phyloP scores from a whole-genome alignment of 805 yeast genomes.

The Ogataea corticis region DNA sequence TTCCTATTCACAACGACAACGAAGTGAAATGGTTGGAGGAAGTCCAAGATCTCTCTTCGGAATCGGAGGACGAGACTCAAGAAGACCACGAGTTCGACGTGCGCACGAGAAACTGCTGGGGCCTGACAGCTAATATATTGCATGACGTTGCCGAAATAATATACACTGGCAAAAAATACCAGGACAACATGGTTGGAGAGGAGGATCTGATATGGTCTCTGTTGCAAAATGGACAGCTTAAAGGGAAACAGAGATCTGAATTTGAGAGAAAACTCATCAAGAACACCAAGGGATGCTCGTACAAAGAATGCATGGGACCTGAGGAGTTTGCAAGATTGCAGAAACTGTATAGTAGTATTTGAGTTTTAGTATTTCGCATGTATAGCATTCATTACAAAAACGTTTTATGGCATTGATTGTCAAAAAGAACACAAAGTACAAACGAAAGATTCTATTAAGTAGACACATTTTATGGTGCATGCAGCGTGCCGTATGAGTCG shows the following conservation, averaged over 20 bases:
- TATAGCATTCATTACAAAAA: conserved; percentile 1
- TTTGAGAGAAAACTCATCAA: conserved; percentile 58
- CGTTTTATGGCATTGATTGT: too few species aligned
- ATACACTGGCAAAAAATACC: conserved; percentile 40
- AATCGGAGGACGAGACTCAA: conserved; percentile 45
- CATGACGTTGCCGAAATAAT: conserved; percentile 65
- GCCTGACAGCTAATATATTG: conserved; percentile 76
- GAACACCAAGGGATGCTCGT: conserved; percentile 41
- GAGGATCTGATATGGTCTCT: conserved; percentile 65
- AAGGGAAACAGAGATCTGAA: conserved; percentile 43
- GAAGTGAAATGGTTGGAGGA: conserved; percentile 68
- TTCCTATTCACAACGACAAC: conserved; percentile 51
- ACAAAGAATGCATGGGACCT: conserved; percentile 45
- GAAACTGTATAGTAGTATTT: conserved; percentile 37
- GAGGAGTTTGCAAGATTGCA: conserved; percentile 45
- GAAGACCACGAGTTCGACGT: conserved; percentile 40
- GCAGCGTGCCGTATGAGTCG: conserved; percentile 25
- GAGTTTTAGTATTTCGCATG: conserved; percentile 4
- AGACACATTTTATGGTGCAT: background rate
- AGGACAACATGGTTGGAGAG: conserved; percentile 48
- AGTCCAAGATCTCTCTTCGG: conserved; percentile 59
- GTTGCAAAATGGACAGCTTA: conserved; percentile 52
- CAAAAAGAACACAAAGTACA: background rate
- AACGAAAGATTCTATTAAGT: too few species aligned
- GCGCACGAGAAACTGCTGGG: conserved; percentile 75